Percentiles rank a stretch among this genome's conserved stretches.
phyloP scores from a whole-genome alignment of 768 basidiomycete genomes.

The Sarcomyxa edulis region DNA sequence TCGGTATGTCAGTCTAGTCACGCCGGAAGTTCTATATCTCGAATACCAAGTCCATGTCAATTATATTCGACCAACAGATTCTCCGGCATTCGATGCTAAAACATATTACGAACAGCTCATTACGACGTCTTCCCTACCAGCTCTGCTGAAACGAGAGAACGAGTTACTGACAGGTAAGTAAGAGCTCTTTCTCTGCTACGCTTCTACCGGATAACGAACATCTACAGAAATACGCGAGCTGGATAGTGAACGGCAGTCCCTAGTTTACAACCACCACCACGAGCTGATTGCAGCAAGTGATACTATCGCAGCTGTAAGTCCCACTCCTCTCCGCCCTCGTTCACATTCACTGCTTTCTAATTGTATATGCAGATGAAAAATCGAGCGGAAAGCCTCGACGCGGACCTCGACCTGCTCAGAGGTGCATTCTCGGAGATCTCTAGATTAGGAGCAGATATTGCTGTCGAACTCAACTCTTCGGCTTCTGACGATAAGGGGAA shows the following conservation, averaged over 20 bases:
- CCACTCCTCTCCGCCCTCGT: background rate
- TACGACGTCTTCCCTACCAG: slow-evolving; percentile 69
- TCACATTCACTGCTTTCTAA: background rate
- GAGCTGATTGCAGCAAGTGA: slow-evolving; percentile 92
- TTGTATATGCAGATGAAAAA: slow-evolving; percentile 68
- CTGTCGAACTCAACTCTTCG: slow-evolving; percentile 36
- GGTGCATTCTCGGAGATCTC: slow-evolving; percentile 86
- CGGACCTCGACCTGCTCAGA: slow-evolving; percentile 75
- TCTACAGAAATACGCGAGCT: slow-evolving; percentile 81
- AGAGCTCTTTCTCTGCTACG: background rate
- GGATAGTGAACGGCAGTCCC: slow-evolving; percentile 82
- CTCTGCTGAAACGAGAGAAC: slow-evolving; percentile 75
- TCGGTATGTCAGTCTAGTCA: slow-evolving; percentile 37
- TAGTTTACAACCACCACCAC: slow-evolving; percentile 95
- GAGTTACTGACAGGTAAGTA: slow-evolving; percentile 65
- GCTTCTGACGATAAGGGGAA: too few relatives aligned
- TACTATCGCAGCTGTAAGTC: slow-evolving; percentile 77
- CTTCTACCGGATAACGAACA: background rate
- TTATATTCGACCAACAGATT: slow-evolving; percentile 44
- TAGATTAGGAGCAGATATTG: slow-evolving; percentile 63
- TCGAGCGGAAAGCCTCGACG: slow-evolving; percentile 80
- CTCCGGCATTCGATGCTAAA: slow-evolving; percentile 75
- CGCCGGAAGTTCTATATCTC: slow-evolving; percentile 1
- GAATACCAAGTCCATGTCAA: slow-evolving; percentile 9
- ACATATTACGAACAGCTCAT: slow-evolving; percentile 84